Evolutionary conservation across 352 stramenopile genomes (phyloP).

Genomic region (Phytophthora aleatoria): DNA sequence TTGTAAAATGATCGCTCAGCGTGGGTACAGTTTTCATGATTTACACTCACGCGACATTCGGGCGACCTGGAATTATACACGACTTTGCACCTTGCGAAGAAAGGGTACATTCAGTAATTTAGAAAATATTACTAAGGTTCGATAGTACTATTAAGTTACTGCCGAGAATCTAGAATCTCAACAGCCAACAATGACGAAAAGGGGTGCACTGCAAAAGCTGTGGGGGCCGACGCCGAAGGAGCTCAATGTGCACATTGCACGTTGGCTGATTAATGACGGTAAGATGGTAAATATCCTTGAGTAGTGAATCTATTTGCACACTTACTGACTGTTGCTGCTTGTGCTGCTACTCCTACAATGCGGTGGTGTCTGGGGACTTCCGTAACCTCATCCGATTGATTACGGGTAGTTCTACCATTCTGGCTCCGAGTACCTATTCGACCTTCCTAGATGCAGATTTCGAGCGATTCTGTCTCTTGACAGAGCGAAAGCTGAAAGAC

Average conservation of each 20-base stretch:
- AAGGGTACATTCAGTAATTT: no score
- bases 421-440: neutral
- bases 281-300: no score
- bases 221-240: no score
- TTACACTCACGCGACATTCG: slow-evolving; percentile 1
- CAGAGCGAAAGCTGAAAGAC: neutral
- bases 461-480: neutral
- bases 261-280: no score
- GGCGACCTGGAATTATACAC: neutral
- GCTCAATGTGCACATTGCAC: no score
- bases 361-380: neutral
- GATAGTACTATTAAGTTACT: neutral
- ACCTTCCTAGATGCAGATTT: neutral
- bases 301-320: no score
- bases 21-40: slow-evolving; percentile 7
- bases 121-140: no score
- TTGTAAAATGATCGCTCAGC: neutral
- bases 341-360: neutral
- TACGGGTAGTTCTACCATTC: neutral
- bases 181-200: no score
- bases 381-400: neutral
- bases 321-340: no score
- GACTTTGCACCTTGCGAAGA: neutral
- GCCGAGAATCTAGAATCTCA: no score
- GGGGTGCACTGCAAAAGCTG: no score